phyloP scores from a whole-genome alignment of 345 rosid genomes.

The Noccaea bulbosa region DNA sequence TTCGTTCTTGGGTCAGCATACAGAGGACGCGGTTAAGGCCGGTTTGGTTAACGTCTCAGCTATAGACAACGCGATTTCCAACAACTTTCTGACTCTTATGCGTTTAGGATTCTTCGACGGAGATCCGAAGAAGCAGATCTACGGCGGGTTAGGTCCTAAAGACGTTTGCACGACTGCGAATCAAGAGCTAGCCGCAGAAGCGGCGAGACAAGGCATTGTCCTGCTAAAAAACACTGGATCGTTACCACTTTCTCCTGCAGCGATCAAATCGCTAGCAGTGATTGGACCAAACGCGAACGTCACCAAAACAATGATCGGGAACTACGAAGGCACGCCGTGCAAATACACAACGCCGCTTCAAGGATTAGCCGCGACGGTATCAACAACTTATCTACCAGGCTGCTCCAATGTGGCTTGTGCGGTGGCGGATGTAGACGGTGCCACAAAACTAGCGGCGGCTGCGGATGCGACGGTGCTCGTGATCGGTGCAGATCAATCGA shows the following conservation, averaged over 20 bases:
- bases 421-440: conserved; percentile 62
- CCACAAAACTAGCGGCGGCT: conserved; percentile 55
- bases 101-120: conserved; percentile 96
- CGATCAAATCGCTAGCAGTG: conserved; percentile 70
- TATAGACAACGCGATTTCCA: conserved; percentile 64
- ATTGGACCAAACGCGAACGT: conserved; percentile 95
- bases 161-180: conserved; percentile 76
- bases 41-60: conserved; percentile 65
- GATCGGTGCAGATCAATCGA: conserved; percentile 78
- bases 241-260: conserved; percentile 66
- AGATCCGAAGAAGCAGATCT: conserved; percentile 70
- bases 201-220: conserved; percentile 95
- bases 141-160: conserved; percentile 74
- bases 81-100: conserved; percentile 85
- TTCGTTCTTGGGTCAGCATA: conserved; percentile 70
- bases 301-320: conserved; percentile 94
- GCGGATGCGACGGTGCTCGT: conserved; percentile 86
- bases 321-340: conserved; percentile 92
- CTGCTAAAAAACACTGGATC: conserved; percentile 72
- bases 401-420: conserved; percentile 71
- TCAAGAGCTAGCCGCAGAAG: conserved; percentile 84
- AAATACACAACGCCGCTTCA: conserved; percentile 83
- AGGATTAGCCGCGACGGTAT: conserved; percentile 62
- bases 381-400: conserved; percentile 66
- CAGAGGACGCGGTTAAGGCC: conserved; percentile 73